phyloP scores from a whole-genome alignment of 352 stramenopile genomes.

The Pythium aphanidermatum region DNA sequence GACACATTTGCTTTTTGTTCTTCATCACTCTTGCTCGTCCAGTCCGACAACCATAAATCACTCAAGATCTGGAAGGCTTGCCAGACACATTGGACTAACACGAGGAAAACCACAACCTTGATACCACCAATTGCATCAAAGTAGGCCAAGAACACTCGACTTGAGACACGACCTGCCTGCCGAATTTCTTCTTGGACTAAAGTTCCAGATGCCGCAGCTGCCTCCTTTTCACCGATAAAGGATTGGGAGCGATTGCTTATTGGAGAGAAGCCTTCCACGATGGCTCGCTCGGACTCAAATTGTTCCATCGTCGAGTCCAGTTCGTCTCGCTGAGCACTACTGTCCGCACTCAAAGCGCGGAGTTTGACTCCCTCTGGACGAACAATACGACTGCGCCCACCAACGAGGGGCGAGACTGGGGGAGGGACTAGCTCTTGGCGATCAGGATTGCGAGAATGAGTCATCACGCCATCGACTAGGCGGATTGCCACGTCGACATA shows the following conservation, averaged over 20 bases:
- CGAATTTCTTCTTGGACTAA: slow-evolving; percentile 30
- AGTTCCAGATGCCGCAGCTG: background rate
- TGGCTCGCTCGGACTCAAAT: slow-evolving; percentile 20
- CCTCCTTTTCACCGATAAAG: slow-evolving; percentile 26
- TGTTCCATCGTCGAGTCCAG: slow-evolving; percentile 17
- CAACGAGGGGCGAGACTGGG: slow-evolving; percentile 32
- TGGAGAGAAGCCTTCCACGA: slow-evolving; percentile 30
- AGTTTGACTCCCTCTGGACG: background rate
- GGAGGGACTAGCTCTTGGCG: slow-evolving; percentile 23
- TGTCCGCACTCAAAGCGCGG: background rate
- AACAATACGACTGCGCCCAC: slow-evolving; percentile 9
- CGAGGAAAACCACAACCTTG: slow-evolving; percentile 36
- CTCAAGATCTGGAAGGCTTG: slow-evolving; percentile 81
- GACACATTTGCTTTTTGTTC: slow-evolving; percentile 79
- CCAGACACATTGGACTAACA: slow-evolving; percentile 70
- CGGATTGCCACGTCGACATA: slow-evolving; percentile 52
- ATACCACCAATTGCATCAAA: slow-evolving; percentile 35
- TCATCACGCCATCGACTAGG: slow-evolving; percentile 39
- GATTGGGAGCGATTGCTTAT: slow-evolving; percentile 25
- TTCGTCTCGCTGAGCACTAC: background rate
- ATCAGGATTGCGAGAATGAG: slow-evolving; percentile 41
- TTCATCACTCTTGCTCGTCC: slow-evolving; percentile 65
- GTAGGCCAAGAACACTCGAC: slow-evolving; percentile 41
- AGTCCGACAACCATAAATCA: slow-evolving; percentile 91
- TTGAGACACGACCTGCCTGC: slow-evolving; percentile 27